phyloP scores from a whole-genome alignment of 108 stramenopile genomes.

The Craspedostauros australis region DNA sequence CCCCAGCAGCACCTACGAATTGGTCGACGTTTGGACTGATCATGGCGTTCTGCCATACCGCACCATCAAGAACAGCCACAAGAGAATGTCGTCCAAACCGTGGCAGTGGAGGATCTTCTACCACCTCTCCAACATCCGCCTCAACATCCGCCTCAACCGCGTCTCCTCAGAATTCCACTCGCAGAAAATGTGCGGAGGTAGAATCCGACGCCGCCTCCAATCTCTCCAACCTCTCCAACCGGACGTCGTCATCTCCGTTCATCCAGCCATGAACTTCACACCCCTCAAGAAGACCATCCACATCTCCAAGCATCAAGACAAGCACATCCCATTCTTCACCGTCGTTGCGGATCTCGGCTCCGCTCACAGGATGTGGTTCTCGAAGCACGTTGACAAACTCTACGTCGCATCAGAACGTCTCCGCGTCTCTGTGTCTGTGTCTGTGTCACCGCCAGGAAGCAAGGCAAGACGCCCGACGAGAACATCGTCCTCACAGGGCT shows the following conservation, averaged over 20 bases:
- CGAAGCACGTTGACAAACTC: constrained; percentile 72
- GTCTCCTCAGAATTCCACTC: constrained; percentile 50
- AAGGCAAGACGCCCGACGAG: constrained; percentile 63
- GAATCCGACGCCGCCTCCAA: constrained; percentile 52
- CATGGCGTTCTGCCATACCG: constrained; percentile 51
- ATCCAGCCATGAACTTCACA: constrained; percentile 90
- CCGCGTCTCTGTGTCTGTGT: no score
- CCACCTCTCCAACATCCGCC: constrained; percentile 58
- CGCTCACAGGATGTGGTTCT: constrained; percentile 93
- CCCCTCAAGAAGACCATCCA: constrained; percentile 54
- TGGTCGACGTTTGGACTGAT: constrained; percentile 80
- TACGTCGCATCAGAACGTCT: constrained; percentile 86
- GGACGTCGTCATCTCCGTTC: constrained; percentile 88
- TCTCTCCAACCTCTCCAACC: constrained; percentile 63
- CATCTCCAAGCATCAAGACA: constrained; percentile 48
- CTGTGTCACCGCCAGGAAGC: constrained; percentile 55
- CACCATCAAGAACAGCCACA: constrained; percentile 60
- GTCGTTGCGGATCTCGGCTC: constrained; percentile 95
- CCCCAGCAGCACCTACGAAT: constrained; percentile 82
- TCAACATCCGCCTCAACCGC: constrained; percentile 47
- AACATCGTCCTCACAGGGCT: constrained; percentile 88
- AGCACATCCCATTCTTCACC: constrained; percentile 86
- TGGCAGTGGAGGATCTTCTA: constrained; percentile 83
- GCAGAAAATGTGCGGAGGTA: constrained; percentile 43
- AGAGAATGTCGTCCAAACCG: constrained; percentile 77